A percentile compares a stretch with the other conserved stretches of the same genome.
Conservation (phyloP, 1,284 basidiomycete genomes). For the Marasmius oreades region DNA sequence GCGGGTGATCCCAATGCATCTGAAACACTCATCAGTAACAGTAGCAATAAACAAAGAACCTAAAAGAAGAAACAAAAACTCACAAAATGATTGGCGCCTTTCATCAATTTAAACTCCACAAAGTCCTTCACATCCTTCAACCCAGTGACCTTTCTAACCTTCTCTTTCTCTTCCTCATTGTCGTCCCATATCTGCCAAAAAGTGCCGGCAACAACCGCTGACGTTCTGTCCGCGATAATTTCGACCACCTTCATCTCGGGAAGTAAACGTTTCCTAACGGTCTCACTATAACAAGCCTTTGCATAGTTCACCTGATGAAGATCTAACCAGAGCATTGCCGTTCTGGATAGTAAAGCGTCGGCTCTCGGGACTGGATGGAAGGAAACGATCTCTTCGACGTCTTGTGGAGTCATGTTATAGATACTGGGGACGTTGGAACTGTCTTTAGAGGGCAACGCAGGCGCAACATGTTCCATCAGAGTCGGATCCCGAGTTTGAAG, state of each 20-base stretch:
- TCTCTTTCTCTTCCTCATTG: neutral
- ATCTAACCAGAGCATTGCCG: neutral
- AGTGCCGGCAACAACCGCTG: neutral
- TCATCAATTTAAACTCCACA: slow-evolving; percentile 1
- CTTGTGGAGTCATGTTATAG: neutral
- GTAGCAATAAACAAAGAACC: too few relatives aligned
- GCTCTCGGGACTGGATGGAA: neutral
- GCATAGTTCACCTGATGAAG: neutral
- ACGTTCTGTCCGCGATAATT: neutral
- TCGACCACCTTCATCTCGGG: neutral
- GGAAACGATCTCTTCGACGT: neutral
- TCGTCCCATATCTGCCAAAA: slow-evolving; percentile 3
- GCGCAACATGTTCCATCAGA: neutral
- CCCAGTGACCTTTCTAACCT: neutral
- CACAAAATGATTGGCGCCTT: slow-evolving; percentile 11
- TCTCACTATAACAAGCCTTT: neutral
- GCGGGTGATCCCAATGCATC: slow-evolving; percentile 1
- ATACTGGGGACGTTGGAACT: neutral
- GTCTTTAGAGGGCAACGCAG: neutral
- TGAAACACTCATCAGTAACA: neutral
- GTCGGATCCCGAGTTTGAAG: neutral
- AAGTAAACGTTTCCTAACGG: neutral
- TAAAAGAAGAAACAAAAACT: neutral
- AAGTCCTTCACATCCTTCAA: neutral
- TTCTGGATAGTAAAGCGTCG: neutral